Conservation (phyloP, 768 basidiomycete genomes). For the Rhodotorula kratochvilovae region DNA sequence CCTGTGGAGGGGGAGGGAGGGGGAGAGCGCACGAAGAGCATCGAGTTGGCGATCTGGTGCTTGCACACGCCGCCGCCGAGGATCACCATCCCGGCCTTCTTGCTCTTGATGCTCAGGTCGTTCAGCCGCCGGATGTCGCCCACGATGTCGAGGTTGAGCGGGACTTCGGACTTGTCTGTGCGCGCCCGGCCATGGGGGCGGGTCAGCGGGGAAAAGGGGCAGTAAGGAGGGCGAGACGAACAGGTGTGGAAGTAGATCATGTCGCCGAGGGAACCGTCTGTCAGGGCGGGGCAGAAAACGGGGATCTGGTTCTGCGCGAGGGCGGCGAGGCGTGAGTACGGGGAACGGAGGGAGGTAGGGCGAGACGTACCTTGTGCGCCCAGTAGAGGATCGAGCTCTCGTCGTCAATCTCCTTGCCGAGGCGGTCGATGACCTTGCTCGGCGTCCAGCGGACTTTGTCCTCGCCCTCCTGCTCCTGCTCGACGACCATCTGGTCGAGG, state of each 20-base stretch:
- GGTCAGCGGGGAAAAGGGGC: background rate
- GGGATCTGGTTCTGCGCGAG: constrained; percentile 83
- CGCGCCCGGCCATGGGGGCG: too few relatives aligned
- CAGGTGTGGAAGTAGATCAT: constrained; percentile 99
- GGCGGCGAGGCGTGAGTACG: too few relatives aligned
- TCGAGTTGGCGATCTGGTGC: constrained; percentile 99
- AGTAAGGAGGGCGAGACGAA: constrained; percentile 44
- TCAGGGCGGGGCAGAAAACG: constrained; percentile 95
- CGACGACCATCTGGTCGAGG: constrained; percentile 78
- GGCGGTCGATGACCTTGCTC: constrained; percentile 80
- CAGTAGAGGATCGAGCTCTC: constrained; percentile 98
- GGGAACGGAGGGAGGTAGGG: constrained; percentile 37
- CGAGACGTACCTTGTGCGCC: constrained; percentile 86
- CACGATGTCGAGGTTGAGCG: constrained; percentile 83
- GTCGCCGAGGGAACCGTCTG: constrained; percentile 95
- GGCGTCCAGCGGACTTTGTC: constrained; percentile 73
- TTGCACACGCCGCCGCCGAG: constrained; percentile 98
- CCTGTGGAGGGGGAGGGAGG: background rate
- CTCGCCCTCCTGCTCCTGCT: constrained; percentile 70
- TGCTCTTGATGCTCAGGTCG: constrained; percentile 77
- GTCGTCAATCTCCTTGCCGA: constrained; percentile 96
- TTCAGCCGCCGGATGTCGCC: constrained; percentile 87
- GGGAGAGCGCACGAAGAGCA: constrained; percentile 74
- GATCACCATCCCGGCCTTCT: constrained; percentile 96
- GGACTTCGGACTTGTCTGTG: constrained; percentile 42